These are phyloP conservation scores for Thuja plicata DNA, from an alignment of 83 land plant species.

Conservation along the genomic window DNA sequence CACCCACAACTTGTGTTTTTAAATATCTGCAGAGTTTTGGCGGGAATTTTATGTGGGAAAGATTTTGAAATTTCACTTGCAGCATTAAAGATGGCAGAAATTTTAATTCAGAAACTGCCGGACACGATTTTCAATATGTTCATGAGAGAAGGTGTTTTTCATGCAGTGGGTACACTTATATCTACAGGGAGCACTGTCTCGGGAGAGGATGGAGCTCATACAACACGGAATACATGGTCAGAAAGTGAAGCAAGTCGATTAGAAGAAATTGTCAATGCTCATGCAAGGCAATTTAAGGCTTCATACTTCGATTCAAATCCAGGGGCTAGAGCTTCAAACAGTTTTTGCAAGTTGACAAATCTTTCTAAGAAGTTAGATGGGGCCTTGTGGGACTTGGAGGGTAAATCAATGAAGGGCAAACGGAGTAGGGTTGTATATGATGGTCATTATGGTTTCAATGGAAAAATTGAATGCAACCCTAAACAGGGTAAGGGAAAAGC, in stretches of 20 bases:
- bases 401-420: neutral
- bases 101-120: slow-evolving; percentile 45
- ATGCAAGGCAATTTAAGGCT: slow-evolving; percentile 33
- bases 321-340: slow-evolving; percentile 17
- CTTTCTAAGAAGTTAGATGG: slow-evolving; percentile 30
- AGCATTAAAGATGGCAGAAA: slow-evolving; percentile 45
- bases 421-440: no score
- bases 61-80: slow-evolving; percentile 29
- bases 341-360: slow-evolving; percentile 34
- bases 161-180: slow-evolving; percentile 32
- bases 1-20: neutral
- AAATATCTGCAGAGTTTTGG: slow-evolving; percentile 22
- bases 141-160: slow-evolving; percentile 47
- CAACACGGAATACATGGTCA: neutral
- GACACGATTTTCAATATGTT: slow-evolving; percentile 28
- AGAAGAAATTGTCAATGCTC: slow-evolving; percentile 7
- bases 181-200: neutral
- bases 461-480: no score
- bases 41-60: slow-evolving; percentile 19
- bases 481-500: neutral
- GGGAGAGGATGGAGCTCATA: neutral
- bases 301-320: slow-evolving; percentile 31
- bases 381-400: neutral
- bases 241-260: neutral
- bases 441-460: no score